Percentiles rank a stretch among this genome's conserved stretches.
These are phyloP conservation scores for Crithidia brevicula DNA, from an alignment of 208 protist genomes.

Conservation along the genomic window DNA sequence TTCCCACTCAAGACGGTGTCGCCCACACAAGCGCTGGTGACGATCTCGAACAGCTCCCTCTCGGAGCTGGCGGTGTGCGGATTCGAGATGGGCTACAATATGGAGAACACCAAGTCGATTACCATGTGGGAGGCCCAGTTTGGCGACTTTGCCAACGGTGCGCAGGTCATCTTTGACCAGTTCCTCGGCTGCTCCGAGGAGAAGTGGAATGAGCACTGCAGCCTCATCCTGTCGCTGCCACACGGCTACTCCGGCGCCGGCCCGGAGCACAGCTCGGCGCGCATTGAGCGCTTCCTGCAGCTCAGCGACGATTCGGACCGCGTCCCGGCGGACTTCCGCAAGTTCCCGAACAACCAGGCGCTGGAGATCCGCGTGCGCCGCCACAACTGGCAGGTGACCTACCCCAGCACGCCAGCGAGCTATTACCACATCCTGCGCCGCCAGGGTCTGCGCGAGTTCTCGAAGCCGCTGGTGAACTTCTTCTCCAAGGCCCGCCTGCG, in stretches of 20 bases:
- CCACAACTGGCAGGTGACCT: slow-evolving; percentile 95
- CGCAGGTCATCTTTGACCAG: slow-evolving; percentile 99
- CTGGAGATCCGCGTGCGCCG: slow-evolving; percentile 77
- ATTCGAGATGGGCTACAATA: slow-evolving; percentile 97
- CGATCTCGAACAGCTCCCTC: slow-evolving; percentile 96
- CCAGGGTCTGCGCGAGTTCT: slow-evolving; percentile 96
- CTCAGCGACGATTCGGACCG: slow-evolving; percentile 92
- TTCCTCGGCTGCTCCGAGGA: slow-evolving; percentile 92
- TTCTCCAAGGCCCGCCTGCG: slow-evolving; percentile 94
- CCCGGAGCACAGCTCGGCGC: slow-evolving; percentile 97
- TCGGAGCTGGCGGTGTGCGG: slow-evolving; percentile 97
- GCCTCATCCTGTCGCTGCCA: slow-evolving; percentile 97
- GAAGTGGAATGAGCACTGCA: slow-evolving; percentile 97
- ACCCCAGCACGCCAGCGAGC: slow-evolving; percentile 97
- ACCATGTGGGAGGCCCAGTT: slow-evolving; percentile 99
- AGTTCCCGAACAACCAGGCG: slow-evolving; percentile 59
- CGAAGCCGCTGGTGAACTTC: slow-evolving; percentile 98
- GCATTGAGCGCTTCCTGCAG: slow-evolving; percentile 98
- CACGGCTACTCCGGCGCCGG: slow-evolving; percentile 98
- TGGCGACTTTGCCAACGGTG: slow-evolving; percentile 99
- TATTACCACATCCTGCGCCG: slow-evolving; percentile 99
- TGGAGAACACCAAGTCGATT: slow-evolving; percentile 94
- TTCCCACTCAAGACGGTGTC: slow-evolving; percentile 77
- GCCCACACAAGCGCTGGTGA: slow-evolving; percentile 84
- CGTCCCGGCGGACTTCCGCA: slow-evolving; percentile 75